These are phyloP conservation scores for Epicoccum nigrum DNA, from an alignment of 2,329 filamentous ascomycete genomes.

Conservation along the genomic window DNA sequence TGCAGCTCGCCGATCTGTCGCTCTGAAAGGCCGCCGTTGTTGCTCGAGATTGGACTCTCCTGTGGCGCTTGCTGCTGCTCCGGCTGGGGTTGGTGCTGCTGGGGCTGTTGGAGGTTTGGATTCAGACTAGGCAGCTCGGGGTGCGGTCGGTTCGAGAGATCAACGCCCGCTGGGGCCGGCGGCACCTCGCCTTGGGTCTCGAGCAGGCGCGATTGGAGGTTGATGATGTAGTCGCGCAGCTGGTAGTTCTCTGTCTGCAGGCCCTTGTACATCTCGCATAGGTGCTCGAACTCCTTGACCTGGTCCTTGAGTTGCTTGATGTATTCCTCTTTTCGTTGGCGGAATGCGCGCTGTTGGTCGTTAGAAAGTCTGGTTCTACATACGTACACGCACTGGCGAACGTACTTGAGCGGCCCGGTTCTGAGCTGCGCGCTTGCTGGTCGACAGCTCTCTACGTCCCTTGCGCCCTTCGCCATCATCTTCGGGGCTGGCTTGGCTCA, in stretches of 20 bases:
- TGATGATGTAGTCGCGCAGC: slow-evolving; percentile 89
- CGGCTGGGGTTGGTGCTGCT: slow-evolving; percentile 17
- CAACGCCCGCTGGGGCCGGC: slow-evolving; percentile 79
- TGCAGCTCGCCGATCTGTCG: slow-evolving; percentile 47
- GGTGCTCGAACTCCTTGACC: slow-evolving; percentile 76
- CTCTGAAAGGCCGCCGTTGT: slow-evolving; percentile 45
- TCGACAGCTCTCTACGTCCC: slow-evolving; percentile 88
- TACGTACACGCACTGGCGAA: not conserved
- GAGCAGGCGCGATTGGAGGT: slow-evolving; percentile 83
- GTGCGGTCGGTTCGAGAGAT: slow-evolving; percentile 64
- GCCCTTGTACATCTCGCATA: slow-evolving; percentile 79
- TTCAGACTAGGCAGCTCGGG: slow-evolving; percentile 35
- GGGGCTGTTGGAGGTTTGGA: slow-evolving; percentile 21
- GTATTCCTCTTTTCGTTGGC: slow-evolving; percentile 96
- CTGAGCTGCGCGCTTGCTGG: slow-evolving; percentile 94
- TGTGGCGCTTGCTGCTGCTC: slow-evolving; percentile 32
- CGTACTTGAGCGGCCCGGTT: slow-evolving; percentile 93
- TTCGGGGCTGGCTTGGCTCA: slow-evolving; percentile 55
- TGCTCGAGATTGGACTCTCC: slow-evolving; percentile 30
- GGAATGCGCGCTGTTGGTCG: slow-evolving; percentile 79
- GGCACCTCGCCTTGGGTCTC: slow-evolving; percentile 85
- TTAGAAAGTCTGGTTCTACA: slow-evolving; percentile 28
- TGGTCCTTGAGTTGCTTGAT: slow-evolving; percentile 98
- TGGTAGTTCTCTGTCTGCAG: slow-evolving; percentile 88
- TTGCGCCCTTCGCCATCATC: slow-evolving; percentile 58